Evolutionary conservation across 176 grass and related monocot genomes (phyloP), one percentile per base, ranked within the genome.

Genomic region (Oryza meyeriana): DNA sequence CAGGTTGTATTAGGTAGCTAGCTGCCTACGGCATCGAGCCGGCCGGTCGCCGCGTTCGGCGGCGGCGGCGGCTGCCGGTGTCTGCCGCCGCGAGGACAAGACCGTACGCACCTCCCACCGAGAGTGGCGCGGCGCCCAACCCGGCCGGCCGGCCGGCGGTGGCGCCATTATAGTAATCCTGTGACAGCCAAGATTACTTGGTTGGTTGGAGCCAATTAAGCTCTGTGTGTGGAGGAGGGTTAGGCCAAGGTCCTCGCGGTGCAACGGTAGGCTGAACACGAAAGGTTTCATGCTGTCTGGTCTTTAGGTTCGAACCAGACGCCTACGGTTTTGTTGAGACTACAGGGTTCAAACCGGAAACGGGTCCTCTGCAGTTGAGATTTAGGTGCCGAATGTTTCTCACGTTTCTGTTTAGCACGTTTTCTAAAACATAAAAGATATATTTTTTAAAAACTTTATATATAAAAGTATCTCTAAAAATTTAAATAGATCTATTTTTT

Each of bases 41-140:
- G 74, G 12, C 74, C 74, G 71, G 67, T 82, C 80, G 28, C 26
- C 75, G 74, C 66, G 80, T 44, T 69, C 69, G 63, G 45, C 3
- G 50, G 36, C 77, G 6, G 70, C 34, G 26, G 45, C 63, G n/a
- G 68, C 24, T 44, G 42, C 5, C 14, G 63, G 82, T 81, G 82
- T 81, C 77, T 41, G 82, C 82, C 41, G 32, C 52, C 62, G 77
- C 72, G 12, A 29, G 8, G 87, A 81, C 87, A 69, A 39, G 31
- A 5, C 50, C 44, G 50, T 55, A 12, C 78, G n/a, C 6, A 28
- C 57, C 42, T 66, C n/a, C 47, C 8, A n/a, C 16, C 62, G 69
- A 39, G 69, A 45, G 61, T 2, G 18, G 30, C 7, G 32, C 68
- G 27, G 8, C 32, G 27, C 25, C 73, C n/a, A 1, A 0, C 3